phyloP scores from a whole-genome alignment of 1,139 yeast genomes.

The Hyphopichia wangnamkhiaoensis region DNA sequence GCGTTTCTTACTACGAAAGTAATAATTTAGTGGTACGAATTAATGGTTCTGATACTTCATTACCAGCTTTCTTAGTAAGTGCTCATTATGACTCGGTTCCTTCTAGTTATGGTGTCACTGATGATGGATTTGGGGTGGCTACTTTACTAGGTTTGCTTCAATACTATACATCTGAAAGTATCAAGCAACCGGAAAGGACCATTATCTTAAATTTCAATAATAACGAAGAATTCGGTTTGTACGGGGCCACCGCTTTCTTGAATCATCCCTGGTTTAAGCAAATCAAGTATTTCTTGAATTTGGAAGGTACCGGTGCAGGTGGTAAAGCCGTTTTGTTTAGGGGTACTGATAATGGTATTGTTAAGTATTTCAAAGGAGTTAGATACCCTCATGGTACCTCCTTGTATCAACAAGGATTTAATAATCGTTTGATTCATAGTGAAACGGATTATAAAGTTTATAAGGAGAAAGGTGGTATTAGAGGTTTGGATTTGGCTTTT shows the following conservation, averaged over 20 bases:
- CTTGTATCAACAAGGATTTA: slow-evolving; percentile 79
- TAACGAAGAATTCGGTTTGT: slow-evolving; percentile 85
- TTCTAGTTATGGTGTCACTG: slow-evolving; percentile 84
- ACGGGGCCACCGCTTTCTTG: slow-evolving; percentile 79
- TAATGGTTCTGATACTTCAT: slow-evolving; percentile 55
- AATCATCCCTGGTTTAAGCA: slow-evolving; percentile 72
- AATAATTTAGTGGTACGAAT: slow-evolving; percentile 74
- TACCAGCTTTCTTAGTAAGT: slow-evolving; percentile 72
- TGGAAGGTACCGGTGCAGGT: slow-evolving; percentile 97
- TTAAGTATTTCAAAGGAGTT: slow-evolving; percentile 45
- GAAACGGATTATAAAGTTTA: slow-evolving; percentile 87
- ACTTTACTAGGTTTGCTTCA: slow-evolving; percentile 72
- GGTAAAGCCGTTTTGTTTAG: slow-evolving; percentile 84
- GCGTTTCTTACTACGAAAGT: slow-evolving; percentile 72
- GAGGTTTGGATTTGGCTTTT: slow-evolving; percentile 76
- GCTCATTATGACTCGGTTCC: slow-evolving; percentile 94
- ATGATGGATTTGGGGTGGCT: slow-evolving; percentile 92
- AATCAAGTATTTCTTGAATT: slow-evolving; percentile 69
- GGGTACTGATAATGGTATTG: slow-evolving; percentile 74
- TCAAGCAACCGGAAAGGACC: slow-evolving; percentile 64
- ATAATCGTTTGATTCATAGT: slow-evolving; percentile 67
- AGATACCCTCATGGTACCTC: slow-evolving; percentile 79
- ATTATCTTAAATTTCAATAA: slow-evolving; percentile 84
- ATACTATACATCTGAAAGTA: slow-evolving; percentile 38
- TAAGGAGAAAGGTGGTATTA: slow-evolving; percentile 56